Conservation (phyloP, 2,329 filamentous ascomycete genomes). For the Colletotrichum lentis region DNA sequence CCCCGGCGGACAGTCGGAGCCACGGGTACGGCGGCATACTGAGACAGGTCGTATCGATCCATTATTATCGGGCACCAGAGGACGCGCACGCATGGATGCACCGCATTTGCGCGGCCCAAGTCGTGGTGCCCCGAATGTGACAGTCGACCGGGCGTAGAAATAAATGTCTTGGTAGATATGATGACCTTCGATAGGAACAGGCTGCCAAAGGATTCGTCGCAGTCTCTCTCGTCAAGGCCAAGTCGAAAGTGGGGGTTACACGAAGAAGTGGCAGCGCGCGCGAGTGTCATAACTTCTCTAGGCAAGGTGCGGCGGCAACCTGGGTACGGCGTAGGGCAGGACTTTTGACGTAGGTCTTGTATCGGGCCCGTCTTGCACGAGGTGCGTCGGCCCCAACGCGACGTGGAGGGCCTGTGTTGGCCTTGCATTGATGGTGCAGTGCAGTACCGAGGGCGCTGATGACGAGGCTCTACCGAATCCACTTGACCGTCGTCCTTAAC, state of each 20-base stretch:
- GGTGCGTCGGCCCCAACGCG: constrained; percentile 10
- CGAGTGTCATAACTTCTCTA: background rate
- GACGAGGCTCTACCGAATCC: constrained; percentile 5
- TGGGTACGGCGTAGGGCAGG: constrained; percentile 10
- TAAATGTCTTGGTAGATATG: constrained; percentile 17
- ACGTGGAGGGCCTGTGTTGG: constrained; percentile 31
- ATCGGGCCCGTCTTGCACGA: constrained; percentile 33
- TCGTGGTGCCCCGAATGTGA: constrained; percentile 12
- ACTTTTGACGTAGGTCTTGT: constrained; percentile 28
- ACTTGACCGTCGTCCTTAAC: background rate
- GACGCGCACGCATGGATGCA: constrained; percentile 11
- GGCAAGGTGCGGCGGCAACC: background rate
- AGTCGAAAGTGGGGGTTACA: constrained; percentile 28
- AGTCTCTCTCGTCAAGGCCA: background rate
- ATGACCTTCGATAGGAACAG: constrained; percentile 17
- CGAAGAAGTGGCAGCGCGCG: background rate
- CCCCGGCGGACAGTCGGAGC: constrained; percentile 17
- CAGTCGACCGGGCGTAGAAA: constrained; percentile 12
- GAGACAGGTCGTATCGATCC: constrained; percentile 19
- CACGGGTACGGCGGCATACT: constrained; percentile 2
- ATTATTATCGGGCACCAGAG: constrained; percentile 14
- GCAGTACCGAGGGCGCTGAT: constrained; percentile 7
- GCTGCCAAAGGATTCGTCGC: constrained; percentile 12
- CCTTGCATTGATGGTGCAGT: constrained; percentile 19
- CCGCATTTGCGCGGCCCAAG: background rate